Conservation (phyloP, 768 basidiomycete species). For the Crepidotus variabilis region DNA sequence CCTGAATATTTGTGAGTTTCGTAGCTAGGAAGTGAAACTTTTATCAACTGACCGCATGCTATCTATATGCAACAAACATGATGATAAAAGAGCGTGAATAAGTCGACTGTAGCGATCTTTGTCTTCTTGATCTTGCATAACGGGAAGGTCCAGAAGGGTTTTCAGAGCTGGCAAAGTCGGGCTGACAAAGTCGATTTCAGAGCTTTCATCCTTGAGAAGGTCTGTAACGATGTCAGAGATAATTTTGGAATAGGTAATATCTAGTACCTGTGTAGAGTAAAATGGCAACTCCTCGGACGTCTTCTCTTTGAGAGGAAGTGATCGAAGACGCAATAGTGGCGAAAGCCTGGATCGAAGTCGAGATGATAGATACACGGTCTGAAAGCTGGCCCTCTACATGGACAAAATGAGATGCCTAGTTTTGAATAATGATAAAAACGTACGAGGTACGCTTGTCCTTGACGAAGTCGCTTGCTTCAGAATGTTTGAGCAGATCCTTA, state of each 20-base stretch:
- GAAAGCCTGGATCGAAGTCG: conserved; percentile 59
- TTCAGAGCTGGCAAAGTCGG: conserved; percentile 82
- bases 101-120: conserved; percentile 54
- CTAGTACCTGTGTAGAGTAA: conserved; percentile 72
- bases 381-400: conserved; percentile 45
- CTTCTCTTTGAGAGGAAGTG: conserved; percentile 56
- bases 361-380: conserved; percentile 65
- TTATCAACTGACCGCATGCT: conserved; percentile 72
- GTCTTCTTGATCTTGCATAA: conserved; percentile 33
- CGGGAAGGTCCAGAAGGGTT: conserved; percentile 56
- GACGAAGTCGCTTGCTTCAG: conserved; percentile 68
- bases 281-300: conserved; percentile 75
- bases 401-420: conserved; percentile 3
- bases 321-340: conserved; percentile 54
- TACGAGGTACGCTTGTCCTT: conserved; percentile 51
- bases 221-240: conserved; percentile 35
- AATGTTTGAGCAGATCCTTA: conserved; percentile 79
- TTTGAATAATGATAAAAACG: conserved; percentile 9
- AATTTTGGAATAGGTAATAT: neutral
- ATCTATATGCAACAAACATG: conserved; percentile 83
- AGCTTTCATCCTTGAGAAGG: conserved; percentile 81
- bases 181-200: conserved; percentile 74
- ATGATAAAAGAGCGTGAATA: conserved; percentile 80
- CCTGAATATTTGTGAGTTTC: conserved; percentile 34
- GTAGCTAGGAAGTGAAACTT: neutral